These are phyloP conservation scores for Schizosaccharomyces octosporus DNA, from an alignment of 805 yeast genomes.

Conservation along the genomic window DNA sequence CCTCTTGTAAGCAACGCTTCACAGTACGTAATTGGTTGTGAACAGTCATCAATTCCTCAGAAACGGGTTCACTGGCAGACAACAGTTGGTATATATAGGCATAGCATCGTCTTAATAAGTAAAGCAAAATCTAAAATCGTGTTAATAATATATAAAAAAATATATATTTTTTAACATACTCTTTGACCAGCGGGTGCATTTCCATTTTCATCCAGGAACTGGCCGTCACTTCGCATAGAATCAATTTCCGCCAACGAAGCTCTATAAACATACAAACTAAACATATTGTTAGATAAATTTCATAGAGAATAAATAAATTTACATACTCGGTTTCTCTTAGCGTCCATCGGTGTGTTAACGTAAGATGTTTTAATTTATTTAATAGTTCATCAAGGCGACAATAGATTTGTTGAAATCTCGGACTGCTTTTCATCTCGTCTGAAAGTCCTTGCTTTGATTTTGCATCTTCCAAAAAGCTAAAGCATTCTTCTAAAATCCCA, in stretches of 20 bases:
- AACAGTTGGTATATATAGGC: conserved; percentile 70
- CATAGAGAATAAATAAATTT: neutral
- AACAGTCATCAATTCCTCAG: conserved; percentile 71
- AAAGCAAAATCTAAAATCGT: conserved; percentile 25
- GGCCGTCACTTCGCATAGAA: conserved; percentile 38
- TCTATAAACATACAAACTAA: conserved; percentile 46
- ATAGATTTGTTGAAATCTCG: conserved; percentile 29
- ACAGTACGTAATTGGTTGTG: conserved; percentile 87
- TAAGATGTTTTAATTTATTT: conserved; percentile 50
- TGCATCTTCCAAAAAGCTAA: conserved; percentile 46
- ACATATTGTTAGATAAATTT: neutral
- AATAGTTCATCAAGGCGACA: conserved; percentile 39
- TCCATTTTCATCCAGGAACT: conserved; percentile 17
- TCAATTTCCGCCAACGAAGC: conserved; percentile 50
- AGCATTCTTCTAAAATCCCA: conserved; percentile 52
- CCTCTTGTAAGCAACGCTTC: conserved; percentile 66
- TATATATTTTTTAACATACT: conserved; percentile 2
- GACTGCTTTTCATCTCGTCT: conserved; percentile 18
- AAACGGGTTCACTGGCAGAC: conserved; percentile 84
- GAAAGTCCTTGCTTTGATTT: conserved; percentile 17
- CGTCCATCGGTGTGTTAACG: conserved; percentile 92
- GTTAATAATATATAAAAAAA: neutral
- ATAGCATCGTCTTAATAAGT: conserved; percentile 70
- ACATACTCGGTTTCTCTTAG: conserved; percentile 63
- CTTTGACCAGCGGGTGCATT: conserved; percentile 26